Percentiles rank a stretch among this genome's conserved stretches.
Conservation (phyloP, 1,284 basidiomycete species). For the Pterulicium gracile region DNA sequence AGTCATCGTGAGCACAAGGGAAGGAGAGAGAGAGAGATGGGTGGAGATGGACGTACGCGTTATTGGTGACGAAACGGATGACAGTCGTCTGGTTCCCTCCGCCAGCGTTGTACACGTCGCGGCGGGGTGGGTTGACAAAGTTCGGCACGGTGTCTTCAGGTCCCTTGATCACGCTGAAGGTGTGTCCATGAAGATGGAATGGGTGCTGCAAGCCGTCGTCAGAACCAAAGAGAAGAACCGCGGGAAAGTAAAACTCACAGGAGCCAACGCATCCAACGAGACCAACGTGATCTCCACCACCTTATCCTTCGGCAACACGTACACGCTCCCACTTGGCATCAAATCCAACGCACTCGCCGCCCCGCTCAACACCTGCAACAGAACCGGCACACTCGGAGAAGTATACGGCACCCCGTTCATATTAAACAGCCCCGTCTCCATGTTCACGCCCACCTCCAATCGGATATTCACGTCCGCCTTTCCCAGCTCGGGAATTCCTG, state of each 20-base stretch:
- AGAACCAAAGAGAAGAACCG: neutral
- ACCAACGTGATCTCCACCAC: slow-evolving; percentile 27
- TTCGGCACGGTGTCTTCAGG: slow-evolving; percentile 14
- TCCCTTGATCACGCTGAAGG: slow-evolving; percentile 23
- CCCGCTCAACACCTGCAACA: slow-evolving; percentile 43
- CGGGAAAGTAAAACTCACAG: neutral
- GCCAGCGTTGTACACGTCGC: slow-evolving; percentile 25
- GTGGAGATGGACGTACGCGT: slow-evolving; percentile 14
- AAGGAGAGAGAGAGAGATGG: too few species aligned
- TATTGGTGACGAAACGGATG: slow-evolving; percentile 27
- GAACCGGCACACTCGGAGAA: slow-evolving; percentile 31
- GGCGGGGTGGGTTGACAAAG: slow-evolving; percentile 23
- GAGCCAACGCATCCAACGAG: neutral
- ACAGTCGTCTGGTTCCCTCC: slow-evolving; percentile 24
- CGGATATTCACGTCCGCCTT: slow-evolving; percentile 24
- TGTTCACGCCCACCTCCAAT: slow-evolving; percentile 17
- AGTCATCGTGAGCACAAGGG: too few species aligned
- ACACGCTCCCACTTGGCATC: slow-evolving; percentile 33
- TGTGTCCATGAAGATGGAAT: slow-evolving; percentile 14
- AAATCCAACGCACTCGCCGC: slow-evolving; percentile 28
- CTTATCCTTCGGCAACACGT: slow-evolving; percentile 32
- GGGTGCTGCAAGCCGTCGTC: slow-evolving; percentile 13
- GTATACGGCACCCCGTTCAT: slow-evolving; percentile 16
- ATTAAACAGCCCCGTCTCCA: slow-evolving; percentile 5
- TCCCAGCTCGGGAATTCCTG: slow-evolving; percentile 21